These are phyloP conservation scores for Periglandula ipomoeae DNA, from an alignment of 2,329 filamentous ascomycete species.

Conservation along the genomic window DNA sequence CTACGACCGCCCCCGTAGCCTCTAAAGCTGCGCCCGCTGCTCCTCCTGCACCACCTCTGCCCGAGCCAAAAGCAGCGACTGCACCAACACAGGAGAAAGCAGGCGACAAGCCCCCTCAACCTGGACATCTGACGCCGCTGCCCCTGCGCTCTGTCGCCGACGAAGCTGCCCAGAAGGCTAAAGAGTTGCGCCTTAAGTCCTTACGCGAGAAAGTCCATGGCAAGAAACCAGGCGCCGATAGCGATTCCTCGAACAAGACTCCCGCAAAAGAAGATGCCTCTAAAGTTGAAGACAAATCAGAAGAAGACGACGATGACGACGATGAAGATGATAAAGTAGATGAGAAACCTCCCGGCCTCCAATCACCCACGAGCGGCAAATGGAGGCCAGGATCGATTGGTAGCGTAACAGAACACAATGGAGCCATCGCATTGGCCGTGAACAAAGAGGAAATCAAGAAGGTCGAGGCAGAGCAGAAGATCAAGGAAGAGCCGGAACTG, in stretches of 20 bases:
- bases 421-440: conserved; percentile 17
- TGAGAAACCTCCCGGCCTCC: conserved; percentile 20
- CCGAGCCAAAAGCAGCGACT: conserved; percentile 14
- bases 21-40: conserved; percentile 13
- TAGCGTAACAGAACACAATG: conserved; percentile 19
- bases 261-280: neutral
- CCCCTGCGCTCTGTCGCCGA: conserved; percentile 49
- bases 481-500: conserved; percentile 29
- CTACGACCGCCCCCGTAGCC: conserved; percentile 10
- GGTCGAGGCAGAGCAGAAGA: conserved; percentile 23
- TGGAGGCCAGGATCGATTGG: conserved; percentile 6
- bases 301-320: conserved; percentile 9
- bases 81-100: conserved; percentile 14
- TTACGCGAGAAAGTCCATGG: conserved; percentile 47
- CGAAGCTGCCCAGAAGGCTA: conserved; percentile 57
- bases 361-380: conserved; percentile 9
- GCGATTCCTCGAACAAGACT: conserved; percentile 3
- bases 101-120: conserved; percentile 17
- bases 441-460: conserved; percentile 29
- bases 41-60: conserved; percentile 9
- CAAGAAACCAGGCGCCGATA: conserved; percentile 24
- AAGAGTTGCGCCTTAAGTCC: conserved; percentile 45
- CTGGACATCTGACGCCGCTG: conserved; percentile 17
- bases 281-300: neutral
- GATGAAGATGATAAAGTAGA: conserved; percentile 10